Conservation (phyloP, 2,329 filamentous ascomycete species). For the Botryosphaeria dothidea region DNA sequence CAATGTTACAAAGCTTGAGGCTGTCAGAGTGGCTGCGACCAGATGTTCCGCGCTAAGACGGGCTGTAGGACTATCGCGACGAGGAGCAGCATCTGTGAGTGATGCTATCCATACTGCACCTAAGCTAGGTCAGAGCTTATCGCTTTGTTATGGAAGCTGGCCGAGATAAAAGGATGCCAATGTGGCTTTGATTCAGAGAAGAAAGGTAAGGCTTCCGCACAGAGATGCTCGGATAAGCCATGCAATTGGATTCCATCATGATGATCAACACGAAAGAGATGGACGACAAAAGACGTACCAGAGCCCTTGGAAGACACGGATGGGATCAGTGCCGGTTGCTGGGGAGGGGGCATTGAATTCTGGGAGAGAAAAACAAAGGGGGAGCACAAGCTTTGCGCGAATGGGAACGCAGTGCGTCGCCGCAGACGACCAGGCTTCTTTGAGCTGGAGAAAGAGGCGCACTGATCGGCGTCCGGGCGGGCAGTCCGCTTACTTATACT, state of each 20-base stretch:
- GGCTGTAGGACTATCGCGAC: no score
- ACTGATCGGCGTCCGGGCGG: conserved; percentile 6
- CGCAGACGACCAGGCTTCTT: background rate
- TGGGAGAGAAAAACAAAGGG: conserved; percentile 4
- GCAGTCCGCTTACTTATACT: conserved; percentile 9
- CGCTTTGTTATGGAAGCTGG: background rate
- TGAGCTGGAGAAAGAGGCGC: conserved; percentile 1
- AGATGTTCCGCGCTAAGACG: no score
- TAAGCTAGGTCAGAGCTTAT: background rate
- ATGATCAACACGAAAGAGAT: background rate
- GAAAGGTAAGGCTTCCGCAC: conserved; percentile 5
- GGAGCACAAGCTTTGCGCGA: background rate
- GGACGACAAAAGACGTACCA: background rate
- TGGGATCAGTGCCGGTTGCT: background rate
- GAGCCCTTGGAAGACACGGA: background rate
- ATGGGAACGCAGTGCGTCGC: conserved; percentile 5
- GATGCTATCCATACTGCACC: background rate
- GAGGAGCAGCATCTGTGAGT: background rate
- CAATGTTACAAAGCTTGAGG: no score
- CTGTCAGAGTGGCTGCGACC: no score
- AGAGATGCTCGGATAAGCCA: conserved; percentile 13
- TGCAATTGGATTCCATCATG: conserved; percentile 3
- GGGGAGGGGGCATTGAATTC: background rate
- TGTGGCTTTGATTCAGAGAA: background rate
- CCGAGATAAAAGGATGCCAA: background rate